Conservation (phyloP, 768 basidiomycete species). For the Guyanaporus albipodus region DNA sequence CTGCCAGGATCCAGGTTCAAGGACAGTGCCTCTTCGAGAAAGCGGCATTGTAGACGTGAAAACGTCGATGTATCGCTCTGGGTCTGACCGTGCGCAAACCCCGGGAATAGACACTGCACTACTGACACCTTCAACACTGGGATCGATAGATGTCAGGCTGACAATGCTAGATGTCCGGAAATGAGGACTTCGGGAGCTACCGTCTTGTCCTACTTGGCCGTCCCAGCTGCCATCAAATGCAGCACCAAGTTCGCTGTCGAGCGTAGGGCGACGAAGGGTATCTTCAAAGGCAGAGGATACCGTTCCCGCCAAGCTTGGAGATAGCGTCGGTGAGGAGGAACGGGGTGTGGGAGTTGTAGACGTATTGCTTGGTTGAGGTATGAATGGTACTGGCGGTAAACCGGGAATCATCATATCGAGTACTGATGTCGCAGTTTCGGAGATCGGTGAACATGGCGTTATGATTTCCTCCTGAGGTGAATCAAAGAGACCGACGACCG, state of each 20-base stretch:
- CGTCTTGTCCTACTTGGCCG: constrained; percentile 1
- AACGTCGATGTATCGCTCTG: not conserved
- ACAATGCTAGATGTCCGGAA: constrained; percentile 54
- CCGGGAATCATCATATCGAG: constrained; percentile 33
- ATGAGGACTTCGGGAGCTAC: constrained; percentile 38
- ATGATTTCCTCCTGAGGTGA: constrained; percentile 14
- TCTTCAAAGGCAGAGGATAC: constrained; percentile 7
- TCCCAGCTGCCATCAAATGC: constrained; percentile 36
- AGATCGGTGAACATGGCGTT: constrained; percentile 9
- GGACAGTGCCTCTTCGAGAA: constrained; percentile 6
- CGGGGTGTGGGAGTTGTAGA: constrained; percentile 17
- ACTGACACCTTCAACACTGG: constrained; percentile 19
- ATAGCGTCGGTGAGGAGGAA: constrained; percentile 19
- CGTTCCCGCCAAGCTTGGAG: constrained; percentile 4
- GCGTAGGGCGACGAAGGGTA: constrained; percentile 30
- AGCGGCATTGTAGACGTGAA: constrained; percentile 1
- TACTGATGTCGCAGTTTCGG: constrained; percentile 19
- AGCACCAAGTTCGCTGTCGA: constrained; percentile 58
- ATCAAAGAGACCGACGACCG: constrained; percentile 64
- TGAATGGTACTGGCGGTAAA: constrained; percentile 32
- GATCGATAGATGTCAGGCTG: constrained; percentile 40
- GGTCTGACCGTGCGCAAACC: not conserved
- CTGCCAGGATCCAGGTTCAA: constrained; percentile 13
- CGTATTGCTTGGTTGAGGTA: constrained; percentile 30
- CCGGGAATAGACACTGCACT: constrained; percentile 3